Evolutionary conservation across 2,329 filamentous ascomycete species (phyloP).

Genomic region (Talaromyces amestolkiae): DNA sequence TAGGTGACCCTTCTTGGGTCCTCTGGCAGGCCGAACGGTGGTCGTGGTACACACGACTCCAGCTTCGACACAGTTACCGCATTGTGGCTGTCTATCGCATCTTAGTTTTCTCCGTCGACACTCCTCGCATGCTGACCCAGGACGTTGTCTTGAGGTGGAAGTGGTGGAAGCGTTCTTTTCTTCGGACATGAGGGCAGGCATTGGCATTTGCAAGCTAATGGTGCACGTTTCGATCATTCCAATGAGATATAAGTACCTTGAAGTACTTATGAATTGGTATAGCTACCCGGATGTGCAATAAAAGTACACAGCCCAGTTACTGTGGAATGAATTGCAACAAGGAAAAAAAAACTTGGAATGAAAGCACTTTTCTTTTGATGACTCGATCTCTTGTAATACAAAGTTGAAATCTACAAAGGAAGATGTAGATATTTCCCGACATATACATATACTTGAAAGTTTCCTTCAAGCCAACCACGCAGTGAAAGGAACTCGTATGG

Average conservation of each 20-base stretch:
- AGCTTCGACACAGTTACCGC: conserved; percentile 70
- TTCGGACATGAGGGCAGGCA: conserved; percentile 15
- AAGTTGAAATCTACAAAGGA: not conserved
- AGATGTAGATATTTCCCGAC: conserved; percentile 10
- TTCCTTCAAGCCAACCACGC: not conserved
- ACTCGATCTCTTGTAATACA: not conserved
- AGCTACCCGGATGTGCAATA: not conserved
- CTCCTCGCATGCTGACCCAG: conserved; percentile 71
- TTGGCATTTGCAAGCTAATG: conserved; percentile 13
- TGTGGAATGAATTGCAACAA: not conserved
- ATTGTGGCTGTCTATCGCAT: conserved; percentile 82
- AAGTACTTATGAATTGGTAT: not conserved
- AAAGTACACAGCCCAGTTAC: not conserved
- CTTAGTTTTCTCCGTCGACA: conserved; percentile 89
- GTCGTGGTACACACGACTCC: conserved; percentile 30
- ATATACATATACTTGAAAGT: conserved; percentile 2
- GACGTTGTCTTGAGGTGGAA: conserved; percentile 26
- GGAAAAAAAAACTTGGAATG: not conserved
- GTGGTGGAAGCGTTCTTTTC: conserved; percentile 8
- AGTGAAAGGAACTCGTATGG: not conserved
- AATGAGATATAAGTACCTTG: not conserved
- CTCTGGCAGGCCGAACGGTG: conserved; percentile 53
- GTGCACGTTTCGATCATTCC: conserved; percentile 16
- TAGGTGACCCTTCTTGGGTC: conserved; percentile 89
- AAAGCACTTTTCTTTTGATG: not conserved